Base-by-base conservation (phyloP, 768 basidiomycete genomes). In the Trametes sanguinea region DNA sequence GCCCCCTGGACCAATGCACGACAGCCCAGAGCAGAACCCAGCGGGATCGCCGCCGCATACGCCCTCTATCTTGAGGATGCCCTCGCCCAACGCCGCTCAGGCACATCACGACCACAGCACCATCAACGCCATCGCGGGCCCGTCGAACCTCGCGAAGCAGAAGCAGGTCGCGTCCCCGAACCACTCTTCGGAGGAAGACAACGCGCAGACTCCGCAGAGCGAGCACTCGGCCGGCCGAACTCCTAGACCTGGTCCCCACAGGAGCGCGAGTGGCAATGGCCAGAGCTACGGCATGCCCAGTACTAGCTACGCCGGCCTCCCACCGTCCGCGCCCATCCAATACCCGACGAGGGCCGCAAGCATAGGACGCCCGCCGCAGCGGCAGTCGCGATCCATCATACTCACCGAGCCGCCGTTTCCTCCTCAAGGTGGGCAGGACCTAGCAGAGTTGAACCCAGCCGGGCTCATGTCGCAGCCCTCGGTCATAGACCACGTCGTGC, bases 401-500 rank as follows among this genome's bases (percentile, higher is more conserved):
- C 27, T 57, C 32, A 29, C 54, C 2, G 54, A 48, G 11, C 61
- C 46, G 14, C n/a, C 37, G n/a, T 5, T 37, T 10, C 16, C 32
- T 11, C 3, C 37, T 11, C 22, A 17, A 4, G 37, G n/a, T 35
- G 45, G 51, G 54, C 59, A 16, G 17, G 54, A 44, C 4, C 30
- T 44, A 7, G 35, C 32, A 14, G 46, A 55, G 30, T 39, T 54
- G 22, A 53, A 52, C 33, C 44, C 55, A 7, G 22, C 27, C 2
- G 61, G 39, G 6, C 43, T 52, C 10, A 27, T 33, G n/a, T 63
- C 65, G 52, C 54, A 47, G 6, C 62, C 33, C 8, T 66, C 65
- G 42, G 43, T 39, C 4, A 42, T 67, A 29, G 66, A 67, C 53
- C 58, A 51, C 33, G 54, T 61, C 47, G 57, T 67, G 17, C 65